These are phyloP conservation scores for Omphalotus guepiniiformis DNA, from an alignment of 768 basidiomycete species.

Conservation along the genomic window DNA sequence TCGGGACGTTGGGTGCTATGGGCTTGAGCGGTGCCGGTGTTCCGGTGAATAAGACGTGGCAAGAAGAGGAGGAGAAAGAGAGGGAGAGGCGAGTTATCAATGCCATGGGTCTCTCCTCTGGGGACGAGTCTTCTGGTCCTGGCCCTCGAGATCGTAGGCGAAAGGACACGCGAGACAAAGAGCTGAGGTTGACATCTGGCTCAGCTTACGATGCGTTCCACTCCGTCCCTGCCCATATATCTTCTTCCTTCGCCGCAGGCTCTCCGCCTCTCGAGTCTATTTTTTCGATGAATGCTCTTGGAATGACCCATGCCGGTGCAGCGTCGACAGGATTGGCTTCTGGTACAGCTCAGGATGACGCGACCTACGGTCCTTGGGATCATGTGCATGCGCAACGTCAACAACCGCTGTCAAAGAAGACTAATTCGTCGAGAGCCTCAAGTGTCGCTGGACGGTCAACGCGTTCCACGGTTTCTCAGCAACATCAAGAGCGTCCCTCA, in stretches of 20 bases:
- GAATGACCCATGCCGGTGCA: conserved; percentile 5
- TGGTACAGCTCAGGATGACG: conserved; percentile 28
- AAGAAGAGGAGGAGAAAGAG: conserved; percentile 10
- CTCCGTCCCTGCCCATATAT: conserved; percentile 29
- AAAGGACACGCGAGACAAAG: conserved; percentile 45
- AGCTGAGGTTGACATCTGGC: conserved; percentile 35
- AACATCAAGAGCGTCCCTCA: background rate
- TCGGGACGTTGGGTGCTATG: conserved; percentile 43
- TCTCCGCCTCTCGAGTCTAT: background rate
- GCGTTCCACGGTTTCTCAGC: conserved; percentile 6
- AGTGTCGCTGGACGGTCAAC: conserved; percentile 25
- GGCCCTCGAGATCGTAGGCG: conserved; percentile 47
- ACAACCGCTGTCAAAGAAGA: background rate
- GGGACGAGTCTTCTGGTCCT: conserved; percentile 58
- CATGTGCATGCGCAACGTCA: conserved; percentile 10
- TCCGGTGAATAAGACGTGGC: conserved; percentile 7
- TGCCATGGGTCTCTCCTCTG: conserved; percentile 35
- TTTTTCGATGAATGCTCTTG: conserved; percentile 10
- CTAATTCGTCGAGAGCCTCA: conserved; percentile 13
- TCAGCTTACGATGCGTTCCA: conserved; percentile 79
- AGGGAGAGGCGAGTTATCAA: conserved; percentile 28
- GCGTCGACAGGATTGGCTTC: background rate
- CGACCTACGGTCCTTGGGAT: conserved; percentile 40
- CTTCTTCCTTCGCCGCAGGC: background rate
- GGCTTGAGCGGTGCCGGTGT: conserved; percentile 34